Evolutionary conservation across 2,329 filamentous ascomycete genomes (phyloP).

Genomic region (Penicillium crustosum): DNA sequence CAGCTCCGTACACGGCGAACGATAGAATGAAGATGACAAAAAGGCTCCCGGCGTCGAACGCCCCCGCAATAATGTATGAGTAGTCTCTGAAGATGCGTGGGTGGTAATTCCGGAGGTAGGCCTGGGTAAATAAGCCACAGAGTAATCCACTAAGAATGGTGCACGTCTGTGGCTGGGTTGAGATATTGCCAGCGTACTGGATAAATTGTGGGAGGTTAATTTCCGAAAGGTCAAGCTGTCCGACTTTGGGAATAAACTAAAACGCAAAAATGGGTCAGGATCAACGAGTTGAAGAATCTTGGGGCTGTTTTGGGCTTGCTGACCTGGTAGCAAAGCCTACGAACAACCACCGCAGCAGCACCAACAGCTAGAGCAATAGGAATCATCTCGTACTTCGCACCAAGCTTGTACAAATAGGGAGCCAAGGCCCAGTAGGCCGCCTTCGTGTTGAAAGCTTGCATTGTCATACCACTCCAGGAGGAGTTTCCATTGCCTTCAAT

Average conservation of each 20-base stretch:
- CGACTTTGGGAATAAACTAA: slow-evolving; percentile 51
- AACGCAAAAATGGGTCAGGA: background rate
- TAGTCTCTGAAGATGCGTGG: slow-evolving; percentile 56
- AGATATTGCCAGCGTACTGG: slow-evolving; percentile 56
- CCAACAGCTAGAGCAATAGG: slow-evolving; percentile 54
- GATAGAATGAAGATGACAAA: slow-evolving; percentile 54
- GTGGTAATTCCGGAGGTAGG: slow-evolving; percentile 55
- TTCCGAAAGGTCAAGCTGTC: slow-evolving; percentile 43
- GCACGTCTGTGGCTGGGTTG: slow-evolving; percentile 56
- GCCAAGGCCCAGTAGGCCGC: slow-evolving; percentile 50
- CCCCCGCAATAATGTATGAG: slow-evolving; percentile 54
- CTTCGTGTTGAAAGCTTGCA: slow-evolving; percentile 46
- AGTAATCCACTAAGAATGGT: slow-evolving; percentile 49
- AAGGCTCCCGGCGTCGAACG: slow-evolving; percentile 54
- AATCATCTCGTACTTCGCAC: slow-evolving; percentile 47
- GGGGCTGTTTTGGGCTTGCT: background rate
- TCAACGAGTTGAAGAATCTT: background rate
- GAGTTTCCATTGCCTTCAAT: slow-evolving; percentile 48
- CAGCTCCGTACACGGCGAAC: slow-evolving; percentile 57
- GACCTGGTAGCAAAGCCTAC: slow-evolving; percentile 15
- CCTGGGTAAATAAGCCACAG: slow-evolving; percentile 52
- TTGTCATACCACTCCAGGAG: slow-evolving; percentile 54
- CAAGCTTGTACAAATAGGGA: slow-evolving; percentile 53
- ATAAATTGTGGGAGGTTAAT: slow-evolving; percentile 57
- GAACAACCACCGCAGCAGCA: slow-evolving; percentile 10